Conservation (phyloP, 768 basidiomycete genomes). For the Omphalotus guepiniiformis region DNA sequence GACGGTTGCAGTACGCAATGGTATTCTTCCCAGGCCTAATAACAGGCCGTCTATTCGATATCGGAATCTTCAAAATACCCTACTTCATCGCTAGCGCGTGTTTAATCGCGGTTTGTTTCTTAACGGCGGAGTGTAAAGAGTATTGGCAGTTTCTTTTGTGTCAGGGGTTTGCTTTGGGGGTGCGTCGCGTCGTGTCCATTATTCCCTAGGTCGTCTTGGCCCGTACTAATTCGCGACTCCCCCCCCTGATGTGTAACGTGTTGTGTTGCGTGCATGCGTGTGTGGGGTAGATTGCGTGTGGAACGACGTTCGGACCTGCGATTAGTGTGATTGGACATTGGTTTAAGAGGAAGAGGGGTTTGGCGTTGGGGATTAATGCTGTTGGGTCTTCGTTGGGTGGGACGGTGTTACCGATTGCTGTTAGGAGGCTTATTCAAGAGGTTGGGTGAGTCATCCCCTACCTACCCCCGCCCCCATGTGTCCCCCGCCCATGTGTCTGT, state of each 20-base stretch:
- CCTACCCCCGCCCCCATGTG: neutral
- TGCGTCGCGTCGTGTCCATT: conserved; percentile 26
- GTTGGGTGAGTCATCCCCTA: conserved; percentile 38
- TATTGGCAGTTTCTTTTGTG: conserved; percentile 80
- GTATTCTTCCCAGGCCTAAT: conserved; percentile 41
- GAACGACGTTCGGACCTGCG: conserved; percentile 60
- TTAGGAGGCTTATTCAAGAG: conserved; percentile 47
- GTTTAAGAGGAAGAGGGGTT: conserved; percentile 58
- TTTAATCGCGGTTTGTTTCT: conserved; percentile 54
- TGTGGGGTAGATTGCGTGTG: conserved; percentile 43
- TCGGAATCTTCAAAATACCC: conserved; percentile 44
- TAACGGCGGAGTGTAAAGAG: conserved; percentile 62
- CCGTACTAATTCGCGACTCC: conserved; percentile 15
- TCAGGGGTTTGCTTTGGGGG: conserved; percentile 66
- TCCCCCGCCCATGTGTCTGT: too few species aligned
- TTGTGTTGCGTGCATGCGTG: neutral
- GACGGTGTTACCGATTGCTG: conserved; percentile 59
- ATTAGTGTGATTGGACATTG: conserved; percentile 64
- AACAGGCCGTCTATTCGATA: conserved; percentile 50
- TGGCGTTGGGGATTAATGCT: conserved; percentile 64
- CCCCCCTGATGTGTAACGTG: neutral
- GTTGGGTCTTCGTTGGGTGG: conserved; percentile 69
- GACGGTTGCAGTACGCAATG: conserved; percentile 45
- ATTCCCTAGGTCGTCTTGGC: conserved; percentile 8
- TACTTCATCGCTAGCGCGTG: conserved; percentile 40